Evolutionary conservation across 108 stramenopile genomes (phyloP), one percentile per base, ranked within the genome.

Genomic region (Nitzschia inconspicua): DNA sequence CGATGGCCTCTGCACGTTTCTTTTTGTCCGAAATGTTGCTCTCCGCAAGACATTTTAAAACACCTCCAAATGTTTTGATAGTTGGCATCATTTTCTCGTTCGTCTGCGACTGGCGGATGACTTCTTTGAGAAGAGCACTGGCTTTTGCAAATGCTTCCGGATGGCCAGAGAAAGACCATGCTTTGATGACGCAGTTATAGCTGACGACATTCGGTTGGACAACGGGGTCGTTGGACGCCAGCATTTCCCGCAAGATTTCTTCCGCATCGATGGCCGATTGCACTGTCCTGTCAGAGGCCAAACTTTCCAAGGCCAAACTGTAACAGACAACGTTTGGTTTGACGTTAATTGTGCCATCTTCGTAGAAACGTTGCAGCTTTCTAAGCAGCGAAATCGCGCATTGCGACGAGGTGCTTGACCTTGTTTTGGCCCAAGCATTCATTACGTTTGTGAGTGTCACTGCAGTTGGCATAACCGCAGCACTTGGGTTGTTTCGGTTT

Each of bases 361-460:
- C 42, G 34, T 65, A 44, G n/a, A 54, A 48, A 11, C 55, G 47
- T 44, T 65, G 47, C 72, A 73, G 60, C 16, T 44, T 56, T 47
- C 25, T 29, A 13, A 73, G 47, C 6, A 73, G 43, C 9, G 42
- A 14, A 40, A 64, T 56, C 16, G 64, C 63, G 9, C 72, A 64
- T 9, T 73, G 34, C 29, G 72, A 30, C 13, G 73, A 79, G 13
- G 66, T 60, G 11, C 59, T 62, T 25, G 71, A 49, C 30, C 47
- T 22, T 10, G 62, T 59, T 36, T 72, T 64, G 42, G 82, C 78
- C 75, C 73, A 76, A 1, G 78, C 85, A 11, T 58, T 61, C 34
- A 87, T 69, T 6, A 84, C 80, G 4, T 68, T 53, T 30, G 78
- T 80, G 52, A 68, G 77, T 27, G 77, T 81, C 61, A 68, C 85